These are phyloP conservation scores for Colletotrichum orchidophilum DNA, from an alignment of 2,329 filamentous ascomycete species.

Conservation along the genomic window DNA sequence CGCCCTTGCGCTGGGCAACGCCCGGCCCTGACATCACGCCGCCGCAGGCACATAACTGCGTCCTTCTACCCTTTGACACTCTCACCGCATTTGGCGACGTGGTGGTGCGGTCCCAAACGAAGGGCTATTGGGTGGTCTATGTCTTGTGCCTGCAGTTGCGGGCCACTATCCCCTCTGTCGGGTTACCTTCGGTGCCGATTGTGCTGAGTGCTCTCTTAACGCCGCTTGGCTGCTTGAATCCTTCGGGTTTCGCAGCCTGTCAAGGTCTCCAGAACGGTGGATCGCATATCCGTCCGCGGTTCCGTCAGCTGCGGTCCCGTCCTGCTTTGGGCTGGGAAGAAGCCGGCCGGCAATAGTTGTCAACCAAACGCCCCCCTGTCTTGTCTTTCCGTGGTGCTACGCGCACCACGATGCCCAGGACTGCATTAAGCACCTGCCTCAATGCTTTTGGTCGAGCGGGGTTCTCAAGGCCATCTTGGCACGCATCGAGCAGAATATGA, in stretches of 20 bases:
- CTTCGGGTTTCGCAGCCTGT: background rate
- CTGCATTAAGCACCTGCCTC: background rate
- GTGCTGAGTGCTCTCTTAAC: background rate
- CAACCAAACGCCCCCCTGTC: background rate
- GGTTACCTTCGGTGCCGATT: constrained; percentile 17
- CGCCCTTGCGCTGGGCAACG: background rate
- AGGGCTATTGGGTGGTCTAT: constrained; percentile 17
- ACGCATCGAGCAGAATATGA: background rate
- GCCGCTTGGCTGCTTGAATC: background rate
- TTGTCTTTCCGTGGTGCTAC: background rate
- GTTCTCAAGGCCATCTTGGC: constrained; percentile 2
- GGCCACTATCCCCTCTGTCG: constrained; percentile 29
- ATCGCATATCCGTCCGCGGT: constrained; percentile 1
- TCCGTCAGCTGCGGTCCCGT: background rate
- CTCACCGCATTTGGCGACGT: constrained; percentile 25
- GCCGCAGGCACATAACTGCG: background rate
- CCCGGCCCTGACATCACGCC: background rate
- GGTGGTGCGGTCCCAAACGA: constrained; percentile 1
- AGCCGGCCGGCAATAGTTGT: background rate
- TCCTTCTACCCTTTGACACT: constrained; percentile 1
- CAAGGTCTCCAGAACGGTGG: constrained; percentile 6
- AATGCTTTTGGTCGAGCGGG: background rate
- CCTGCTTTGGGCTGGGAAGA: background rate
- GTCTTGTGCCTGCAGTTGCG: constrained; percentile 26
- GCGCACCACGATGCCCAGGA: background rate